phyloP scores from a whole-genome alignment of 2,329 filamentous ascomycete species.

The Fusarium keratoplasticum region DNA sequence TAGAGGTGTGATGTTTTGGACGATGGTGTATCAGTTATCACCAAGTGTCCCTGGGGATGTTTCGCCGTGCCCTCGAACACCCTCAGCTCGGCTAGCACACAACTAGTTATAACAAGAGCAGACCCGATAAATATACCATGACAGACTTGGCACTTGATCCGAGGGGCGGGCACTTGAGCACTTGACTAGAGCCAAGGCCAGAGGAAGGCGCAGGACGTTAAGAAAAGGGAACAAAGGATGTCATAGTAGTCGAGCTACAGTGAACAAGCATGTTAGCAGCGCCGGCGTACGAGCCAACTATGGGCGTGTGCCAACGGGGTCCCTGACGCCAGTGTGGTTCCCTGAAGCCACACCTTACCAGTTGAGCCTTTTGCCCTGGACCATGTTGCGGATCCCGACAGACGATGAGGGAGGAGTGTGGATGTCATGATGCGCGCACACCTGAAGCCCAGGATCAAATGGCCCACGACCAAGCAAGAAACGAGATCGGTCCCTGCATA shows the following conservation, averaged over 20 bases:
- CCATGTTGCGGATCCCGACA: slow-evolving; percentile 31
- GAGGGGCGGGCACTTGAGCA: slow-evolving; percentile 4
- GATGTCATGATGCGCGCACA: slow-evolving; percentile 3
- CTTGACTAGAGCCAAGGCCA: slow-evolving; percentile 17
- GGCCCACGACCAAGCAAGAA: slow-evolving; percentile 4
- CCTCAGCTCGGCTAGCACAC: slow-evolving; percentile 30
- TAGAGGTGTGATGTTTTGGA: slow-evolving; percentile 35
- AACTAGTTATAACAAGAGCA: slow-evolving; percentile 27
- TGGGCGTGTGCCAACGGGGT: slow-evolving; percentile 13
- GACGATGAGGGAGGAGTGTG: slow-evolving; percentile 19
- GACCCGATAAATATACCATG: slow-evolving; percentile 7
- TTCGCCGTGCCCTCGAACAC: slow-evolving; percentile 35
- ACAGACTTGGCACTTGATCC: slow-evolving; percentile 19
- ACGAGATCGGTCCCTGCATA: slow-evolving; percentile 41
- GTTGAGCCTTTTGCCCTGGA: slow-evolving; percentile 14
- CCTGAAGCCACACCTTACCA: slow-evolving; percentile 22
- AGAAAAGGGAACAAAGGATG: slow-evolving; percentile 26
- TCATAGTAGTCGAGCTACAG: not conserved
- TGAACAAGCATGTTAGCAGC: slow-evolving; percentile 22
- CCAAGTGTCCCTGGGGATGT: slow-evolving; percentile 35
- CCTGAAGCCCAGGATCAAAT: not conserved
- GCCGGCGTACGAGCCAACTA: slow-evolving; percentile 1
- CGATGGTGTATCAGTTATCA: slow-evolving; percentile 36
- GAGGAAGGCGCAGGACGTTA: not conserved
- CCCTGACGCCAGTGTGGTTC: slow-evolving; percentile 17